Base-by-base conservation (phyloP, 2,329 filamentous ascomycete species). In the Trichophyton mentagrophytes region DNA sequence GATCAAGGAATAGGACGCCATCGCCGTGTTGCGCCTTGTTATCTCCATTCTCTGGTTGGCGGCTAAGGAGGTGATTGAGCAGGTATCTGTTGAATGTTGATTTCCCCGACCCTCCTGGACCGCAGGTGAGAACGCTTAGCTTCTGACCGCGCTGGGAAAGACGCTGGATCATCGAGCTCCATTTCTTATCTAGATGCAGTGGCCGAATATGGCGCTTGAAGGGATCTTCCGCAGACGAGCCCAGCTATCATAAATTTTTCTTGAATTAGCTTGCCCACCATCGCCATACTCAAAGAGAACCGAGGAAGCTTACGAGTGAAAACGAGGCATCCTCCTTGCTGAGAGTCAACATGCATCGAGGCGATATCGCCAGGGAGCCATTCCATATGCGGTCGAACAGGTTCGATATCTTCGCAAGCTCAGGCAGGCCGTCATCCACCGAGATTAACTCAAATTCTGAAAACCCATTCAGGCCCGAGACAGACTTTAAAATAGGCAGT, bases 11-110 rank as follows among this genome's bases (percentile, higher is more conserved):
- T 59, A 77, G 78, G 25, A 80, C 77, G 3, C 75, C 74, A 60
- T 75, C 71, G 27, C 70, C 71, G 27, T 70, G 33, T 38, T 1
- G 67, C 58, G 70, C 69, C 56, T 59, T 63, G 53, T 69, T 67
- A 20, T 64, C 65, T 33, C 61, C 67, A 49, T 72, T 67, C 49
- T 72, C 70, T 3, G 69, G 64, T 57, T 70, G 63, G 22, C 72
- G 70, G 33, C 72, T 76, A 17, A 83, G 73, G 33, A 82, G 73
- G 61, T 80, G 76, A 65, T 85, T 85, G 17, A 79, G 67, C 3
- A 85, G 69, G 61, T 81, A 75, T 57, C 79, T 78, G 61, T 77
- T 77, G 65, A 85, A 82, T 0, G 81, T 84, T 7, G 82, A 85
- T 67, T 85, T 84, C 25, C 83, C 83, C 25, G 81, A 78, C 0